phyloP scores from a whole-genome alignment of 208 protist genomes.

The Acanthamoeba royreba region DNA sequence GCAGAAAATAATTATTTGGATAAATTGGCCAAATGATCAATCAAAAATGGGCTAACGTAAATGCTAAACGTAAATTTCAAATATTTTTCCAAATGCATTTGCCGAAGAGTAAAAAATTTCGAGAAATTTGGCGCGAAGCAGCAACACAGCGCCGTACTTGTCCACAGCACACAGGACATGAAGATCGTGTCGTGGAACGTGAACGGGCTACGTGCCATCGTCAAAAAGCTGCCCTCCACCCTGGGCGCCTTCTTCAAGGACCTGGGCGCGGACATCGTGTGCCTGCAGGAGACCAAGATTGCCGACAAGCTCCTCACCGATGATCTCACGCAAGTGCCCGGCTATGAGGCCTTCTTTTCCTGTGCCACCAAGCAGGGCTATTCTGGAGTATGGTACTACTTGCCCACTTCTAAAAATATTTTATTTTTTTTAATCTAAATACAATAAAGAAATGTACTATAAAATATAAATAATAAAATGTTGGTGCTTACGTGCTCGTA shows the following conservation, averaged over 20 bases:
- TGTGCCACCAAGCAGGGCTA: not conserved
- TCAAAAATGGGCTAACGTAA: too few species aligned
- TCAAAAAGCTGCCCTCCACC: not conserved
- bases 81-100: too few species aligned
- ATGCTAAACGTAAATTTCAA: too few species aligned
- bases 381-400: not conserved
- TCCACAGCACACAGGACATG: too few species aligned
- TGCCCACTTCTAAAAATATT: not conserved
- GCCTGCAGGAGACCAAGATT: constrained; percentile 21
- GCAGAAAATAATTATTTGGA: too few species aligned
- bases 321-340: not conserved
- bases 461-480: too few species aligned
- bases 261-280: not conserved
- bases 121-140: too few species aligned
- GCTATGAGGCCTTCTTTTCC: constrained; percentile 3
- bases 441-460: too few species aligned
- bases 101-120: too few species aligned
- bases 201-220: not conserved
- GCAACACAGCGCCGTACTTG: too few species aligned
- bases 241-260: not conserved
- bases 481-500: not conserved
- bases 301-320: not conserved
- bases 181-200: not conserved
- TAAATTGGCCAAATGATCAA: too few species aligned
- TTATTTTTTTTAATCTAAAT: too few species aligned